phyloP scores from a whole-genome alignment of 805 yeast genomes.

The Saccharomyces jurei region DNA sequence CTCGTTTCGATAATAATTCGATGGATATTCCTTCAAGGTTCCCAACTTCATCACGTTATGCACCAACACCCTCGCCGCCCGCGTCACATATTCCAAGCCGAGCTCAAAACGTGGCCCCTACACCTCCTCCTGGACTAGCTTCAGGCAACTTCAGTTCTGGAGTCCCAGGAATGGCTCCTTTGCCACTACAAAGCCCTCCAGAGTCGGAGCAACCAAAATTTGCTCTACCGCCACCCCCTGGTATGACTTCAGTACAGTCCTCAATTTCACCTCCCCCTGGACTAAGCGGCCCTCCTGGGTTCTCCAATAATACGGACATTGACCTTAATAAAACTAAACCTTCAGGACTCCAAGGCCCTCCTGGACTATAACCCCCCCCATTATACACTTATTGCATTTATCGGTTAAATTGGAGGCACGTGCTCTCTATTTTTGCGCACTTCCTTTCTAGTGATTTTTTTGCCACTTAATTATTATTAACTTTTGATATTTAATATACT shows the following conservation, averaged over 20 bases:
- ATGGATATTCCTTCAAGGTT: not conserved
- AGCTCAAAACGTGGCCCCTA: not conserved
- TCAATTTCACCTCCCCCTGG: constrained; percentile 14
- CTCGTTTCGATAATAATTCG: not conserved
- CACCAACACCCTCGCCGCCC: constrained; percentile 1
- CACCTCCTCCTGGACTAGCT: constrained; percentile 10
- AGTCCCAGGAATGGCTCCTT: constrained; percentile 15
- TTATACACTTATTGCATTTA: constrained; percentile 1
- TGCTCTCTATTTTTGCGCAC: not conserved
- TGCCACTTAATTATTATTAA: not conserved
- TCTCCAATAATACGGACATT: not conserved
- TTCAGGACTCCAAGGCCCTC: constrained; percentile 26
- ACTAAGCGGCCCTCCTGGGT: constrained; percentile 22
- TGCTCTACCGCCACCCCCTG: constrained; percentile 2
- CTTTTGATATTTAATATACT: not conserved
- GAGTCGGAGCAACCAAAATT: constrained; percentile 1
- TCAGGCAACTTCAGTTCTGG: constrained; percentile 5
- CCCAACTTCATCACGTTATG: not conserved
- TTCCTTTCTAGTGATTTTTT: not conserved
- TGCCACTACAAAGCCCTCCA: constrained; percentile 13
- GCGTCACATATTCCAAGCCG: not conserved
- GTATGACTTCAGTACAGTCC: not conserved
- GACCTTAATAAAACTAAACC: constrained; percentile 3
- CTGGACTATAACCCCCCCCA: constrained; percentile 19
- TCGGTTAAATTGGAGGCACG: not conserved